Evolutionary conservation across 1,139 yeast species (phyloP), one percentile per base, ranked within the genome.

Genomic region (Hyphopichia khmerensis): DNA sequence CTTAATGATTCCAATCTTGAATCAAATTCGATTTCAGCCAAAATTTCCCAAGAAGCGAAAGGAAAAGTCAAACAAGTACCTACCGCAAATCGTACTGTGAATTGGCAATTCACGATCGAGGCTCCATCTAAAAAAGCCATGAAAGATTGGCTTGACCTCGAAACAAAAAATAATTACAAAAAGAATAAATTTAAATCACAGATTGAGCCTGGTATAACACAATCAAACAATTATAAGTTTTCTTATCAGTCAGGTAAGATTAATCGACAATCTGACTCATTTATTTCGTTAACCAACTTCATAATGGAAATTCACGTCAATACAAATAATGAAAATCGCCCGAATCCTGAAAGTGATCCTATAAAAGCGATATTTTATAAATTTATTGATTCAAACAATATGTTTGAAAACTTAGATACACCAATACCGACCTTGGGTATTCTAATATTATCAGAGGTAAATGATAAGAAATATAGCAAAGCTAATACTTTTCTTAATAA

Each of bases 271-370:
- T 77, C 82, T 1, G 72, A 72, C 40, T 71, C 71, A 1, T 76
- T 70, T 45, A 73, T 72, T 40, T 57, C 66, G 38, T 57, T 90
- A 56, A 72, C 85, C 0, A 70, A 79, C 21, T 62, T 90, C 30
- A 69, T 77, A 10, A 50, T 87, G 44, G 98, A 91, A 53, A 57
- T 87, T 0, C 93, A 84, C 60, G 82, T 79, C 0, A 75, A 76
- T 41, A 78, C 87, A 0, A 59, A 77, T 13, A 68, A 57, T 1
- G 69, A 67, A 0, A 62, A 72, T 35, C 59, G 69, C 9, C 95
- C 97, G 0, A 84, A 90, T 55, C 96, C 97, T 0, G 46, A 56
- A 3, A 42, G 52, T 1, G 95, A 93, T 57, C 69, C 78, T 1
- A 68, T 91, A 0, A 47, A 65, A 0, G 72, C 82, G 4, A 71